Percentiles rank a stretch among this genome's conserved stretches.
These are phyloP conservation scores for Phaseolus lunatus DNA, from an alignment of 306 rosid species.

Conservation along the genomic window DNA sequence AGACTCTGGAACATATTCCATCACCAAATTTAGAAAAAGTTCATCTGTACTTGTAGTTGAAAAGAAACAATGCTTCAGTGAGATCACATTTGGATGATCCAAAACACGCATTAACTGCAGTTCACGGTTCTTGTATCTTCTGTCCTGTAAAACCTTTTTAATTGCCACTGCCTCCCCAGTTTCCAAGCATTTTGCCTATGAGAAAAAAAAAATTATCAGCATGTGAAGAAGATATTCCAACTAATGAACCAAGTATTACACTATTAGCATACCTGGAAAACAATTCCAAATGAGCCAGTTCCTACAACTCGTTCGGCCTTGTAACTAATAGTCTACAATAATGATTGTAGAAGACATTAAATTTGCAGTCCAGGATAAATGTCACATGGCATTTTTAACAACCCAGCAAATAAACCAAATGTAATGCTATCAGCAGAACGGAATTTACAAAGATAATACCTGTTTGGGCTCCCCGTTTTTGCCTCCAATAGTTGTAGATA, in stretches of 20 bases:
- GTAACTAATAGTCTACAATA: constrained; percentile 90
- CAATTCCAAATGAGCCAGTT: constrained; percentile 92
- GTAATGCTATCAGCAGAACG: background rate
- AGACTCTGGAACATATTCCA: constrained; percentile 96
- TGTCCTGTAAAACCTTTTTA: constrained; percentile 91
- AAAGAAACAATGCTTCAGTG: constrained; percentile 94
- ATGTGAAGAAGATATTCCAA: constrained; percentile 15
- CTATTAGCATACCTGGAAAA: constrained; percentile 79
- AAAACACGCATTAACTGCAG: constrained; percentile 94
- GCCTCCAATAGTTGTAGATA: constrained; percentile 94
- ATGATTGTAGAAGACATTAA: constrained; percentile 45
- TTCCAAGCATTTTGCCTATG: constrained; percentile 93
- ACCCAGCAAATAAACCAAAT: constrained; percentile 15
- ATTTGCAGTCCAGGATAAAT: constrained; percentile 35
- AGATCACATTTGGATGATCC: constrained; percentile 96
- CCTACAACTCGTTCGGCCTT: constrained; percentile 98
- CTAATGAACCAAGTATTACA: background rate
- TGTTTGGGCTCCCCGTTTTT: constrained; percentile 97
- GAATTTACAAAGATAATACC: constrained; percentile 55
- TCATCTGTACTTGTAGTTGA: constrained; percentile 89
- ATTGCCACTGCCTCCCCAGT: constrained; percentile 96
- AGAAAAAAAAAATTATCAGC: constrained; percentile 12
- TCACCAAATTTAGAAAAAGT: constrained; percentile 93
- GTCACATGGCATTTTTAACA: constrained; percentile 5
- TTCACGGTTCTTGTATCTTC: constrained; percentile 91